Percentiles rank a stretch among this genome's conserved stretches.
Evolutionary conservation across 805 yeast species (phyloP).

Genomic region (Candida vaughaniae): DNA sequence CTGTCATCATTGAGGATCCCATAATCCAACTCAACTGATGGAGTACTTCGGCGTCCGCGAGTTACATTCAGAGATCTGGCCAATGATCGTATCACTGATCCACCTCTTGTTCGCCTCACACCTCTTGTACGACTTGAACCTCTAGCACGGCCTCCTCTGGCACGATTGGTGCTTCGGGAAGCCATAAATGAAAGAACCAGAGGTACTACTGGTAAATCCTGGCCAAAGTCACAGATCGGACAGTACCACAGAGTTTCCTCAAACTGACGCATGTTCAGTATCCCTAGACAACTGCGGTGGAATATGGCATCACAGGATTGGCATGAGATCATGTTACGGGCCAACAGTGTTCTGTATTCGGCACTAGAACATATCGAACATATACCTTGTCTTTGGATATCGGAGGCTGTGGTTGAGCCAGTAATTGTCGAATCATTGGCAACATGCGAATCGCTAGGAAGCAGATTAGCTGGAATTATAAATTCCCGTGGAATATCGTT

Average conservation of each 20-base stretch:
- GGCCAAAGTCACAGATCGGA: constrained; percentile 50
- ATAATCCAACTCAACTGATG: constrained; percentile 12
- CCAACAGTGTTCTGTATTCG: constrained; percentile 22
- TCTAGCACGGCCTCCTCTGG: background rate
- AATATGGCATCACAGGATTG: constrained; percentile 38
- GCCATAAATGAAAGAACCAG: background rate
- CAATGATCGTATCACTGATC: background rate
- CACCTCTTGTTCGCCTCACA: background rate
- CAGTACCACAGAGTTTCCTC: constrained; percentile 39
- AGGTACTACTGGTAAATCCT: constrained; percentile 20
- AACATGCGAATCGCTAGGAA: too few relatives aligned
- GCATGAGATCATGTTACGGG: constrained; percentile 23
- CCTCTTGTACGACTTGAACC: constrained; percentile 1
- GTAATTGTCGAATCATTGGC: background rate
- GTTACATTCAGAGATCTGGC: background rate
- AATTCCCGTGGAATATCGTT: constrained; percentile 37
- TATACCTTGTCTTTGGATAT: constrained; percentile 6
- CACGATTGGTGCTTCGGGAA: background rate
- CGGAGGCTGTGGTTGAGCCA: background rate
- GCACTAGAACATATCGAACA: constrained; percentile 33
- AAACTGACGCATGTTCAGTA: constrained; percentile 1
- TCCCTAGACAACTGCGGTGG: constrained; percentile 42
- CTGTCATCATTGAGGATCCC: constrained; percentile 24
- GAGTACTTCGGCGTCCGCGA: background rate
- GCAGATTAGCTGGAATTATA: constrained; percentile 20